Percentiles rank a stretch among this genome's conserved stretches.
Conservation (phyloP, 257 asterid species). For the Perilla frutescens region DNA sequence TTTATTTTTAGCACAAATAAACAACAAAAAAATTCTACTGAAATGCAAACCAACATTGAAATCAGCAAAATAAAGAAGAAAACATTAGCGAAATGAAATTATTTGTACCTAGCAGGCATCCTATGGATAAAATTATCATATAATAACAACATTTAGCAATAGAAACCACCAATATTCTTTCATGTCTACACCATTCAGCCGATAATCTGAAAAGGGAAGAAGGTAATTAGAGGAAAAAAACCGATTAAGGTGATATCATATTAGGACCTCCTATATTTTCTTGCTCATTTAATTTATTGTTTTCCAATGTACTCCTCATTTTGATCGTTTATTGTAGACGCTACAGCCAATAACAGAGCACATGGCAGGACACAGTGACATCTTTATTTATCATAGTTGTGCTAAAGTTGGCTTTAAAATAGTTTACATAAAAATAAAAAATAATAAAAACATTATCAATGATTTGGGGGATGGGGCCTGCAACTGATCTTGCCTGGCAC, state of each 20-base stretch:
- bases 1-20: constrained; percentile 8
- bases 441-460: not conserved
- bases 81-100: not conserved
- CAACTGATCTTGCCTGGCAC: not conserved
- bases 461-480: not conserved
- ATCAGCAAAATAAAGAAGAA: not conserved
- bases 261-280: not conserved
- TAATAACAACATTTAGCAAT: not conserved
- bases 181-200: not conserved
- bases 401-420: not conserved
- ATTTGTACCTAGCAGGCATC: not conserved
- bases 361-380: not conserved
- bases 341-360: not conserved
- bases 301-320: constrained; percentile 9
- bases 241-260: not conserved
- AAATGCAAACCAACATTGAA: not conserved
- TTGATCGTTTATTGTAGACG: not conserved
- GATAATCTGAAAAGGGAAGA: not conserved
- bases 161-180: not conserved
- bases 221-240: not conserved
- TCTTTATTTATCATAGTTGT: not conserved
- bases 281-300: not conserved
- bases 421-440: not conserved
- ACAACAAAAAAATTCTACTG: not conserved
- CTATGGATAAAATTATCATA: not conserved